phyloP scores from a whole-genome alignment of 1,284 basidiomycete genomes.

The Hymenochaete sp. region DNA sequence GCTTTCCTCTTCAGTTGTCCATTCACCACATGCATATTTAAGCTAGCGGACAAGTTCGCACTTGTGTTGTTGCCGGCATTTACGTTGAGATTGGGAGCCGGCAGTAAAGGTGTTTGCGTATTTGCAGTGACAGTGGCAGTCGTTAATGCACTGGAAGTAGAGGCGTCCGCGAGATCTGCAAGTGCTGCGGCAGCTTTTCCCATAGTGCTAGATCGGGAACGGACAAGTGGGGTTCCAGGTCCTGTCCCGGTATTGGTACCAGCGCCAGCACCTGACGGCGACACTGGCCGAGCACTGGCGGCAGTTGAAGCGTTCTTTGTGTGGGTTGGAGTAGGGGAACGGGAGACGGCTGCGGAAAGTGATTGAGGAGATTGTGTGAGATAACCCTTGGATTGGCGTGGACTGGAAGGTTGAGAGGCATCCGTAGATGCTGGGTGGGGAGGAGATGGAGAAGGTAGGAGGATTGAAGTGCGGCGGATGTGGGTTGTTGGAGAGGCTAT shows the following conservation, averaged over 20 bases:
- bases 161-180: neutral
- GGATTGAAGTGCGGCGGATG: constrained; percentile 3
- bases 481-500: constrained; percentile 13
- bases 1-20: constrained; percentile 20
- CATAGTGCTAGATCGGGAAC: constrained; percentile 21
- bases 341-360: constrained; percentile 13
- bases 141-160: no score
- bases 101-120: no score
- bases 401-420: constrained; percentile 12
- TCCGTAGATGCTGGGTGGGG: no score
- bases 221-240: constrained; percentile 17
- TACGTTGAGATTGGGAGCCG: no score
- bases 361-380: constrained; percentile 6
- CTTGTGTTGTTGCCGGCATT: neutral
- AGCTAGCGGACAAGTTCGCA: neutral
- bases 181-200: neutral
- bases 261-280: neutral
- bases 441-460: neutral
- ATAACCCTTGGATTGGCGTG: constrained; percentile 1
- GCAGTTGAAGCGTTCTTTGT: constrained; percentile 14
- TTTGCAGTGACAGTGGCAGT: no score
- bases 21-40: neutral
- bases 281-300: neutral
- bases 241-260: constrained; percentile 8
- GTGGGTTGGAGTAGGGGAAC: constrained; percentile 14